These are phyloP conservation scores for Allantophomopsis cytisporea DNA, from an alignment of 2,329 filamentous ascomycete genomes.

Conservation along the genomic window DNA sequence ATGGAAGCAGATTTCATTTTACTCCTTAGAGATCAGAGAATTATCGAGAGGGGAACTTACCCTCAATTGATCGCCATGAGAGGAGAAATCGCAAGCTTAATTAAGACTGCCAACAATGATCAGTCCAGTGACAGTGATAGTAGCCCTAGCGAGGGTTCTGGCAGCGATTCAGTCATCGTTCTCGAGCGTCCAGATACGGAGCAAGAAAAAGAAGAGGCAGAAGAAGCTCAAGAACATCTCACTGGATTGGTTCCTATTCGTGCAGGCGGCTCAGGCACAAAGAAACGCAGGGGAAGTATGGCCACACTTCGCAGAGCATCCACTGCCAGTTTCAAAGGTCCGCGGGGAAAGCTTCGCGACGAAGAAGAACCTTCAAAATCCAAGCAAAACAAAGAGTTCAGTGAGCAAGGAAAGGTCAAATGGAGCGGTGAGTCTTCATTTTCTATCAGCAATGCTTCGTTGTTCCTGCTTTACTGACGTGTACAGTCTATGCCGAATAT, in stretches of 20 bases:
- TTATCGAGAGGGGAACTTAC: conserved; percentile 83
- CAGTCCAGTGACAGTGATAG: conserved; percentile 22
- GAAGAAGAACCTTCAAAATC: conserved; percentile 69
- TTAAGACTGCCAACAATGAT: conserved; percentile 58
- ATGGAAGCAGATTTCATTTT: conserved; percentile 82
- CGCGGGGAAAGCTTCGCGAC: conserved; percentile 70
- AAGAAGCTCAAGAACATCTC: conserved; percentile 65
- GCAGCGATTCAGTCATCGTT: conserved; percentile 43
- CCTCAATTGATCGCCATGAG: conserved; percentile 87
- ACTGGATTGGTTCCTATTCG: conserved; percentile 68
- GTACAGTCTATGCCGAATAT: conserved; percentile 76
- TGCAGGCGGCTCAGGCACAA: conserved; percentile 31
- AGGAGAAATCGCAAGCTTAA: conserved; percentile 72
- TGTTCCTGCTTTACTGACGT: background rate
- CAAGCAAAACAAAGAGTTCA: conserved; percentile 75
- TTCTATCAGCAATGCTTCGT: background rate
- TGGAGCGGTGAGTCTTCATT: conserved; percentile 44
- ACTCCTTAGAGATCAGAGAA: conserved; percentile 67
- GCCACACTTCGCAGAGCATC: conserved; percentile 80
- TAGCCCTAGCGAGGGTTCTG: conserved; percentile 31
- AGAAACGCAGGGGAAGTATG: conserved; percentile 55
- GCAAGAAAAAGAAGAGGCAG: conserved; percentile 45
- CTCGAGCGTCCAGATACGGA: conserved; percentile 38
- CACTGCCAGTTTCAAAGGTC: conserved; percentile 77
- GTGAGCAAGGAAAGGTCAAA: conserved; percentile 94